These are phyloP conservation scores for Schizopora paradoxa DNA, from an alignment of 1,284 basidiomycete species.

Conservation along the genomic window DNA sequence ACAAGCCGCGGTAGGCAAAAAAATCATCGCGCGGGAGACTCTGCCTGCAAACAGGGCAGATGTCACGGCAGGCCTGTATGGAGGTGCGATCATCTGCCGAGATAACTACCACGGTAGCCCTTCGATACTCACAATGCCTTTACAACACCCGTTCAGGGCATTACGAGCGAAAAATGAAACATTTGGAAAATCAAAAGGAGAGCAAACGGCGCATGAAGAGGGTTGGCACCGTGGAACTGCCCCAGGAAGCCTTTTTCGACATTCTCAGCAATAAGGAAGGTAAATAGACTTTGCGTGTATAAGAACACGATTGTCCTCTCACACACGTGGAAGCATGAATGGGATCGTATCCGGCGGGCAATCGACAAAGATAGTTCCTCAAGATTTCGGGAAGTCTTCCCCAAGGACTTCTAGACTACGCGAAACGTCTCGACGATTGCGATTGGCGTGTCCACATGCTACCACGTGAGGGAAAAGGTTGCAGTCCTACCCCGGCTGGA, in stretches of 20 bases:
- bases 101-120: constrained; percentile 9
- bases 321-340: too few relatives aligned
- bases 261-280: constrained; percentile 56
- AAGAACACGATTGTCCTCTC: too few relatives aligned
- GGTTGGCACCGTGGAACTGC: constrained; percentile 82
- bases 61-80: constrained; percentile 92
- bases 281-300: constrained; percentile 17
- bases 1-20: constrained; percentile 81
- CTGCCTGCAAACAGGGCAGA: constrained; percentile 87
- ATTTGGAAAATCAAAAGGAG: constrained; percentile 89
- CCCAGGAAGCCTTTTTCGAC: constrained; percentile 88
- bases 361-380: too few relatives aligned
- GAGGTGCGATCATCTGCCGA: constrained; percentile 48
- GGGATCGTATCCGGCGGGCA: too few relatives aligned
- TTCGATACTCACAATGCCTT: constrained; percentile 16
- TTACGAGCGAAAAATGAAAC: constrained; percentile 89
- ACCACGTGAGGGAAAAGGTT: too few relatives aligned
- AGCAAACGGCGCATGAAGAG: constrained; percentile 84
- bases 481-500: too few relatives aligned
- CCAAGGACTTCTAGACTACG: too few relatives aligned
- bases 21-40: constrained; percentile 86
- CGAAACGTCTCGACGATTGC: too few relatives aligned
- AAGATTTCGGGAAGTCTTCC: too few relatives aligned
- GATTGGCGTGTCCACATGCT: too few relatives aligned
- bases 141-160: constrained; percentile 48